Conservation (phyloP, 2,329 filamentous ascomycete genomes). For the Trichothecium sympodiale region DNA sequence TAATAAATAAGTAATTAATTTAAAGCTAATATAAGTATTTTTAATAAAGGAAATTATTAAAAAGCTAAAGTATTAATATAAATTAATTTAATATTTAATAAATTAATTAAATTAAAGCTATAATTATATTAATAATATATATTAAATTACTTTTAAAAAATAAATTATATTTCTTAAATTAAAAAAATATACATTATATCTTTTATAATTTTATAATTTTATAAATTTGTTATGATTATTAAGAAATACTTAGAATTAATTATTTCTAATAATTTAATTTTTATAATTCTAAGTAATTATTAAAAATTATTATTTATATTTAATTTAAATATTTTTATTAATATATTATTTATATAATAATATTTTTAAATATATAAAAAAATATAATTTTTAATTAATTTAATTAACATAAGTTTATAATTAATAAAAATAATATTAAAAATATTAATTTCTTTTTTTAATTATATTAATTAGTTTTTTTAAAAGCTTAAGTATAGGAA, state of each 20-base stretch:
- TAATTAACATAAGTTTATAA: background rate
- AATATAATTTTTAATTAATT: slow-evolving; percentile 1
- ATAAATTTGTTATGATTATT: background rate
- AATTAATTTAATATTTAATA: too few relatives aligned
- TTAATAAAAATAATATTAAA: background rate
- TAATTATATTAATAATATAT: slow-evolving; percentile 3
- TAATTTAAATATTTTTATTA: background rate
- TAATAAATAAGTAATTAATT: background rate
- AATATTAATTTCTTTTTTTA: background rate
- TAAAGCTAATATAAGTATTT: background rate
- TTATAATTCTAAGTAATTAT: background rate
- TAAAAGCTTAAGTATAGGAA: too few relatives aligned
- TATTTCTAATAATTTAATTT: background rate
- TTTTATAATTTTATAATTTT: background rate
- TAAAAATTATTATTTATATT: background rate
- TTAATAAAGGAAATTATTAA: too few relatives aligned
- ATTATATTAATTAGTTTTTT: too few relatives aligned
- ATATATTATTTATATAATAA: background rate
- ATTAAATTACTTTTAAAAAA: too few relatives aligned
- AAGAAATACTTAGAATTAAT: background rate
- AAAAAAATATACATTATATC: slow-evolving; percentile 1
- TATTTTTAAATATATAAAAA: background rate
- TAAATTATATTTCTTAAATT: slow-evolving; percentile 1
- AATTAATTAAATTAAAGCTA: background rate
- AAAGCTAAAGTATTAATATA: too few relatives aligned